Evolutionary conservation across 2,329 filamentous ascomycete species (phyloP).

Genomic region (Lithohypha guttulata): DNA sequence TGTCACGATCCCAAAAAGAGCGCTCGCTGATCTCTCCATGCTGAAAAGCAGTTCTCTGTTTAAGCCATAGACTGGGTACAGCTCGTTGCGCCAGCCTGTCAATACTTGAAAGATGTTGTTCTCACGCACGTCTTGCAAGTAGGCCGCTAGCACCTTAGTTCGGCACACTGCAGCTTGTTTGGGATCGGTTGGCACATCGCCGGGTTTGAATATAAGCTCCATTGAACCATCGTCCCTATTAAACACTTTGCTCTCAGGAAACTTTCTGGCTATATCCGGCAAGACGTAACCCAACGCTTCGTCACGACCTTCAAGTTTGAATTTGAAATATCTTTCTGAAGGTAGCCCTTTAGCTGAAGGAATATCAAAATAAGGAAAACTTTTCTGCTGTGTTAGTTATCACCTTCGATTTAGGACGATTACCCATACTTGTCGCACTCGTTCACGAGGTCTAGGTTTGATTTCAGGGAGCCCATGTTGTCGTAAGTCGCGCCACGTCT

Average conservation of each 20-base stretch:
- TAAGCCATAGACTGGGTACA: constrained; percentile 64
- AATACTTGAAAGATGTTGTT: constrained; percentile 64
- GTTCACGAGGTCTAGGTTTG: constrained; percentile 45
- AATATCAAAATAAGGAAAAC: constrained; percentile 60
- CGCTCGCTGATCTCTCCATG: constrained; percentile 64
- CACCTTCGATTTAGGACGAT: not conserved
- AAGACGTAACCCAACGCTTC: constrained; percentile 51
- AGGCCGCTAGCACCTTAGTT: constrained; percentile 45
- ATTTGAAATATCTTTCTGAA: constrained; percentile 46
- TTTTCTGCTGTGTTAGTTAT: constrained; percentile 27
- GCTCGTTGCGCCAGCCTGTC: constrained; percentile 67
- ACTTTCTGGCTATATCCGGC: constrained; percentile 19
- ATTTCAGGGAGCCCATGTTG: too few species aligned
- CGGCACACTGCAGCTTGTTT: constrained; percentile 48
- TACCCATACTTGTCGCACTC: constrained; percentile 45
- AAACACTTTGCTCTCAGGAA: constrained; percentile 15
- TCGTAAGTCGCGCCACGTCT: too few species aligned
- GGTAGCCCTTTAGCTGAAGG: constrained; percentile 45
- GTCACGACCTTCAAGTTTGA: constrained; percentile 58
- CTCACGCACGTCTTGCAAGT: constrained; percentile 58
- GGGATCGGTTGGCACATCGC: constrained; percentile 10
- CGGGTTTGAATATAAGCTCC: constrained; percentile 17
- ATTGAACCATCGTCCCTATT: constrained; percentile 8
- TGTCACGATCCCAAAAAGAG: constrained; percentile 63
- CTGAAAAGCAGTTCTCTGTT: constrained; percentile 53